Base-by-base conservation (phyloP, 495 filamentous ascomycete species). In the Tricharina praecox region DNA sequence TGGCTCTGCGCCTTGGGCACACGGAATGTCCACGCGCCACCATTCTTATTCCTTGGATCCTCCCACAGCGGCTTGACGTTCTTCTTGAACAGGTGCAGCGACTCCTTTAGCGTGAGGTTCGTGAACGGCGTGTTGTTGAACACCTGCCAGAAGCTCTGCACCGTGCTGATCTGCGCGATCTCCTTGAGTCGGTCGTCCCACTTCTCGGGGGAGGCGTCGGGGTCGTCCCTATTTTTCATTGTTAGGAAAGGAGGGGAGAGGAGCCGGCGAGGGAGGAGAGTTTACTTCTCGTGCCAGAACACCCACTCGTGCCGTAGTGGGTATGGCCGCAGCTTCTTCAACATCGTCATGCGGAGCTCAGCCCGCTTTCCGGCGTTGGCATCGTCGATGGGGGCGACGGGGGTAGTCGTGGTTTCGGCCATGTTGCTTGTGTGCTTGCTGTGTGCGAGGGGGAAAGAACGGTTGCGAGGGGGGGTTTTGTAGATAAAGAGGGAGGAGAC, bases 1-100 rank as follows among this genome's bases (percentile, higher is more conserved):
- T 74, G 69, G 1, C 78, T 81, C 47, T 66, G 67, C 36, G 65
- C 67, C 66, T 90, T 90, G 18, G 78, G 78, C 35, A 94, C 78
- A 16, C 83, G 74, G 63, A 94, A 93, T 0, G 80, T 85, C 82
- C 84, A 93, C 52, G 77, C 77, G 21, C 86, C 86, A 16, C 85
- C 86, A 21, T 73, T 68, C 37, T 76, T 64, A 63, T 93, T 93
- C 38, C 86, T 73, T 28, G 79, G 73, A 60, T 94, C 86, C 64
- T 94, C 86, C 56, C 86, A 93, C 41, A 92, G 70, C 15, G 86
- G 86, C 57, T 77, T 74, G 51, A 90, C 82, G 24, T 82, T 82
- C 46, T 77, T 70, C 59, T 92, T 87, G 71, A 93, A 93, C 49
- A 94, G 71, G 60, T 93, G 88, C 37, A 92, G 73, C 15, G 75